Conservation (phyloP, 2,329 filamentous ascomycete species). For the Cordyceps tenuipes region DNA sequence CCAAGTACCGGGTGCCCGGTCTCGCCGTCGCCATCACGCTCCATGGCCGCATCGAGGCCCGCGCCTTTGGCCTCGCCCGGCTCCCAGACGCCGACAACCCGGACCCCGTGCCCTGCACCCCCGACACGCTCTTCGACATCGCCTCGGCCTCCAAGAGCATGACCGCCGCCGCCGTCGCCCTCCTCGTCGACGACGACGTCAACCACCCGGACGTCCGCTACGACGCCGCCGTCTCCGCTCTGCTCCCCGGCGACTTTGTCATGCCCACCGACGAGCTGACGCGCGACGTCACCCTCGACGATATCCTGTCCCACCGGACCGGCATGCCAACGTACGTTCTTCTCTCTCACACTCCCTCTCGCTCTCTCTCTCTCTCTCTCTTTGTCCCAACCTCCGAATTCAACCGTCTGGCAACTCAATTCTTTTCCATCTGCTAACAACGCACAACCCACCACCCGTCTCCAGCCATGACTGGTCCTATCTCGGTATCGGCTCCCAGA, state of each 20-base stretch:
- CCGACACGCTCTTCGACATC: conserved; percentile 22
- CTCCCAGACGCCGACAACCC: conserved; percentile 12
- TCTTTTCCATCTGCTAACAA: not conserved
- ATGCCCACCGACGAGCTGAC: conserved; percentile 17
- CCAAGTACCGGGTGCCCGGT: conserved; percentile 18
- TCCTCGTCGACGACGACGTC: conserved; percentile 18
- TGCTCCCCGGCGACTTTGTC: conserved; percentile 22
- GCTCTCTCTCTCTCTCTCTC: no score
- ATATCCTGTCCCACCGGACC: conserved; percentile 20
- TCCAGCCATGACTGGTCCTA: conserved; percentile 20
- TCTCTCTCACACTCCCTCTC: no score
- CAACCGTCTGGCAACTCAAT: no score
- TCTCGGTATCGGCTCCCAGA: conserved; percentile 13
- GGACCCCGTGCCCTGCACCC: conserved; percentile 12
- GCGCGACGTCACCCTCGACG: conserved; percentile 17
- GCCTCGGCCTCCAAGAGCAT: conserved; percentile 21
- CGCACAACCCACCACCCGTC: no score
- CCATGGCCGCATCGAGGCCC: conserved; percentile 13
- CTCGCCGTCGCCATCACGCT: conserved; percentile 17
- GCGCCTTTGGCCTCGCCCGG: conserved; percentile 18
- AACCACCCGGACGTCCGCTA: conserved; percentile 17
- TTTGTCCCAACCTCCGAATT: no score
- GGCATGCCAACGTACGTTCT: conserved; percentile 18
- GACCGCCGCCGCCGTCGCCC: conserved; percentile 19
- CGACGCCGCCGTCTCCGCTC: conserved; percentile 17